Base-by-base conservation (phyloP, 192 early-diverging fungal genomes). In the Fimicolochytrium jonesii region DNA sequence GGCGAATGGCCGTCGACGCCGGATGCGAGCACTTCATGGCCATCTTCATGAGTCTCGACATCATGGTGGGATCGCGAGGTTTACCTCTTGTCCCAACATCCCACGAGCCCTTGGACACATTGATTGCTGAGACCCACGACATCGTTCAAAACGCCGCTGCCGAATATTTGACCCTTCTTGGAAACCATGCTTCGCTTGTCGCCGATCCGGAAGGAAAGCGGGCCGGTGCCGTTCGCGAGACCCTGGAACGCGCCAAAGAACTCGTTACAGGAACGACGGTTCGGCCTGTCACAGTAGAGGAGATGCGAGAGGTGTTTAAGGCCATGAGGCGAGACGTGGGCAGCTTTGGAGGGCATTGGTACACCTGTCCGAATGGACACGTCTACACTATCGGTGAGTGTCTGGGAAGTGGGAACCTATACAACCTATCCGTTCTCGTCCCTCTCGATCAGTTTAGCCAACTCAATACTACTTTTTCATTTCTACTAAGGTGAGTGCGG, bases 291-390 rank as follows among this genome's bases (percentile, higher is more conserved):
- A 62, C 63, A 2, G 7, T 23, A 4, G 60, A 65, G 15, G 76
- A 80, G 26, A 75, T 61, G 37, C 6, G 60, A 6, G 29, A 62
- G 20, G 35, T 80, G 0, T 70, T 75, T 48, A 44, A 51, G 0
- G 78, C 70, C 0, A 53, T 78, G 53, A 23, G 29, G 0, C 35
- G 32, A 15, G 53, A 60, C 0, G n/a, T 75, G 7, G 56, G 56
- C n/a, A 44, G 37, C 56, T 73, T 55, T 29, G 33, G 51, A 0
- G 76, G 76, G n/a, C 77, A 74, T 45, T 80, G 78, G 78, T 79
- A 72, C 32, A 52, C 36, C 0, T 79, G 77, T 51, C 69, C 64
- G 1, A 79, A 78, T 39, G 70, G 70, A 1, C 77, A 79, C 30
- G 25, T 47, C n/a, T 60, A 23, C 31, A 60, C 59, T 9, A 60